These are phyloP conservation scores for Debaryomycetaceae sp. DNA, from an alignment of 1,139 yeast genomes.

Conservation along the genomic window DNA sequence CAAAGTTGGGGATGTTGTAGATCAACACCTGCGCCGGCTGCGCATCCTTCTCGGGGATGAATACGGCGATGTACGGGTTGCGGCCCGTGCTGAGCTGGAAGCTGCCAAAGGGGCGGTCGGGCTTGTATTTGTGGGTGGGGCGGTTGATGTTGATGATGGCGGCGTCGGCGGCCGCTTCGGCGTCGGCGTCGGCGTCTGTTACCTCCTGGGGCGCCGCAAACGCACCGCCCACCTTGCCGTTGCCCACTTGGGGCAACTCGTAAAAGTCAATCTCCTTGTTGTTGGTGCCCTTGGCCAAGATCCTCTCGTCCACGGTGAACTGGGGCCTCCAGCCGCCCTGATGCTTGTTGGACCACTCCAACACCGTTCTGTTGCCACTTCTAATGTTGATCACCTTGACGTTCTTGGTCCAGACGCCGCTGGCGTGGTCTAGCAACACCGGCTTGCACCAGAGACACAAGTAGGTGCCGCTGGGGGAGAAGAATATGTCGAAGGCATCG, in stretches of 20 bases:
- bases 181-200: slow-evolving; percentile 23
- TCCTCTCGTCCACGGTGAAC: slow-evolving; percentile 73
- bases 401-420: slow-evolving; percentile 72
- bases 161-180: slow-evolving; percentile 23
- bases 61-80: slow-evolving; percentile 88
- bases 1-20: slow-evolving; percentile 70
- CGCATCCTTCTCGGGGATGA: slow-evolving; percentile 78
- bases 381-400: slow-evolving; percentile 67
- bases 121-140: slow-evolving; percentile 58
- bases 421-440: slow-evolving; percentile 47
- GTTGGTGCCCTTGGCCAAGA: slow-evolving; percentile 58
- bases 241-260: slow-evolving; percentile 30
- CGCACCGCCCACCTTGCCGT: slow-evolving; percentile 2
- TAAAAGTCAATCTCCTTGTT: slow-evolving; percentile 70
- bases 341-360: slow-evolving; percentile 71
- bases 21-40: slow-evolving; percentile 87
- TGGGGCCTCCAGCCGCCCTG: slow-evolving; percentile 93
- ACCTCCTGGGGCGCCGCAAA: too few relatives aligned
- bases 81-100: slow-evolving; percentile 78
- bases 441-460: slow-evolving; percentile 93
- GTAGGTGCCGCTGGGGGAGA: slow-evolving; percentile 85
- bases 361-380: slow-evolving; percentile 41
- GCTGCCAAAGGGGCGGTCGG: slow-evolving; percentile 51
- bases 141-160: slow-evolving; percentile 31
- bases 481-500: slow-evolving; percentile 76